Base-by-base conservation (phyloP, 2,329 filamentous ascomycete species). In the Apiospora sp. region DNA sequence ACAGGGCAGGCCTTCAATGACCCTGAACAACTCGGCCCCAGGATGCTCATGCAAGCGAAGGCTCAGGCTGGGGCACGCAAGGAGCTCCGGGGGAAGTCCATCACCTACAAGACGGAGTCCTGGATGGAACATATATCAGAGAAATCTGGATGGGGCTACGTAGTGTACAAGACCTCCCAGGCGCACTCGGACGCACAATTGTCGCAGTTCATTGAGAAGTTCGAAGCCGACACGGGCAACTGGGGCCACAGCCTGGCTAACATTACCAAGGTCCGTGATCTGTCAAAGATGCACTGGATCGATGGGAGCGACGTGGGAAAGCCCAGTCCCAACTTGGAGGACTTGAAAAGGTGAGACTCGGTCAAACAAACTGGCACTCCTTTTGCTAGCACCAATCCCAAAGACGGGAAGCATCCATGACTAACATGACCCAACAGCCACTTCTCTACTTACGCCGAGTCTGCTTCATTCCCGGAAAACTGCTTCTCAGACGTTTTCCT, bases 121-220 rank as follows among this genome's bases (percentile, higher is more conserved):
- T 72, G 71, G 71, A 34, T 48, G 68, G 64, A 43, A 16, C 12
- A 43, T 8, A 19, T 54, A 14, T 4, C 34, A 22, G 24, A 37
- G n/a, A 46, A 30, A 14, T 49, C 37, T 7, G 43, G 69, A 58
- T 80, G 77, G 78, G 76, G 74, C 13, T 78, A 71, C 69, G 77
- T 79, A 0, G 76, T 74, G 0, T 81, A 80, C 34, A 75, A 79
- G 0, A 8, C 76, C 0, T 77, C 72, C 27, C 73, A 79, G 41
- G 61, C 30, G 10, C 75, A 77, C 30, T 74, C 68, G 7, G 70
- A 76, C 16, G 74, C 75, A 4, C 73, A 75, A 22, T 81, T 79
- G 79, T 72, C 75, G 3, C 37, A 69, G 4, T 81, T 80, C 34
- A 77, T 75, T 34, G 41, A 46, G 3, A 79, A 73, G 10, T 79